Percentiles rank a stretch among this genome's conserved stretches.
These are phyloP conservation scores for Talaromyces sp. DNA, from an alignment of 2,329 filamentous ascomycete species.

Conservation along the genomic window DNA sequence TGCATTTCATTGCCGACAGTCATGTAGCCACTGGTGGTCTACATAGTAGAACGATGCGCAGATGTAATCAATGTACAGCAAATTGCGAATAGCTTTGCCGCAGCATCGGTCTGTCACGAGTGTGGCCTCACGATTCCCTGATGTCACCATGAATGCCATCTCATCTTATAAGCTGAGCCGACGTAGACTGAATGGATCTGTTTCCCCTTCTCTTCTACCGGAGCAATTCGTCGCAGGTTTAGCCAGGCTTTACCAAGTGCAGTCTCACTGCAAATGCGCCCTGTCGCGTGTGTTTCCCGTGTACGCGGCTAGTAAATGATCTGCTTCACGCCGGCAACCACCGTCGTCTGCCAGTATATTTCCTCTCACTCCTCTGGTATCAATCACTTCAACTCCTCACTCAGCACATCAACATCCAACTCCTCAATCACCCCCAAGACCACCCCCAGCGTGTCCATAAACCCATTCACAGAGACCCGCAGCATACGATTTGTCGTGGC, in stretches of 20 bases:
- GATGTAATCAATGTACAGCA: not conserved
- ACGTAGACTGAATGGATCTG: not conserved
- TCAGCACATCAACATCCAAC: constrained; percentile 78
- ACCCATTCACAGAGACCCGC: constrained; percentile 90
- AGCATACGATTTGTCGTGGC: constrained; percentile 96
- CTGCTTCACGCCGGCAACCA: not conserved
- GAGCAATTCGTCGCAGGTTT: not conserved
- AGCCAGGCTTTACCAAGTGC: not conserved
- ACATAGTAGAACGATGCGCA: not conserved
- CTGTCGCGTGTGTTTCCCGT: not conserved
- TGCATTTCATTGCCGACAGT: not conserved
- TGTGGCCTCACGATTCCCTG: not conserved
- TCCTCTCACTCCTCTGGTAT: not conserved
- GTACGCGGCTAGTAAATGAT: too few species aligned
- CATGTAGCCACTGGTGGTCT: not conserved
- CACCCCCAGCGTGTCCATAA: constrained; percentile 84
- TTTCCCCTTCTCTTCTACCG: not conserved
- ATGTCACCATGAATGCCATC: not conserved
- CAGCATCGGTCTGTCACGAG: not conserved
- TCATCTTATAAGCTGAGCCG: not conserved
- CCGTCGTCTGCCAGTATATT: not conserved
- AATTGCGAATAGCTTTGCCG: not conserved
- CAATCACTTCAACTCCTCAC: constrained; percentile 26
- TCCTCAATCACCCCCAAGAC: constrained; percentile 88
- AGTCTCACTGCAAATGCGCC: not conserved